Evolutionary conservation across 495 filamentous ascomycete genomes (phyloP).

Genomic region (Staphylotrichum longicolle): DNA sequence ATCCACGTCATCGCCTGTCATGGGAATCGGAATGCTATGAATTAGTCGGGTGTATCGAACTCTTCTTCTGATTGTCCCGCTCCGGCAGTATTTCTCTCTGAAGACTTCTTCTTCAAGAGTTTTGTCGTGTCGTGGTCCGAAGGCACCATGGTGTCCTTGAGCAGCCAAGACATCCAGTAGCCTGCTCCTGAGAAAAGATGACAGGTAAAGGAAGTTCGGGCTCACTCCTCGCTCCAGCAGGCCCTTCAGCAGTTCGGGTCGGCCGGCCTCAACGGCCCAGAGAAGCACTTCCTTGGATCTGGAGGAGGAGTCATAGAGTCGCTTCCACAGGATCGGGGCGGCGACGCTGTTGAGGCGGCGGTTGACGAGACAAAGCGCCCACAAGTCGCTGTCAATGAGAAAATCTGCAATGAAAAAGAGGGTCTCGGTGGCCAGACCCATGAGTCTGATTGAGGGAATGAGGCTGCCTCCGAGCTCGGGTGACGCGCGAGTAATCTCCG

Average conservation of each 20-base stretch:
- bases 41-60: neutral
- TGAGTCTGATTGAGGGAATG: neutral
- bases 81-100: neutral
- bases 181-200: neutral
- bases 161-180: neutral
- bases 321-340: neutral
- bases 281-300: constrained; percentile 8
- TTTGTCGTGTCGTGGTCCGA: neutral
- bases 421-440: constrained; percentile 1
- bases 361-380: neutral
- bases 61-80: neutral
- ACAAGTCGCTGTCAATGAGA: neutral
- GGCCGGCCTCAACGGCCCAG: neutral
- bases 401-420: neutral
- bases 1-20: neutral
- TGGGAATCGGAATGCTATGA: neutral
- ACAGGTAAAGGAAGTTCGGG: constrained; percentile 5
- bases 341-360: neutral
- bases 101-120: neutral
- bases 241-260: neutral
- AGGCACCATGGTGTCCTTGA: neutral
- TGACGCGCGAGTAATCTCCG: neutral
- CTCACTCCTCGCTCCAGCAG: neutral
- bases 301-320: neutral
- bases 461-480: neutral